Base-by-base conservation (phyloP, 306 rosid species). In the Cucurbita maxima region DNA sequence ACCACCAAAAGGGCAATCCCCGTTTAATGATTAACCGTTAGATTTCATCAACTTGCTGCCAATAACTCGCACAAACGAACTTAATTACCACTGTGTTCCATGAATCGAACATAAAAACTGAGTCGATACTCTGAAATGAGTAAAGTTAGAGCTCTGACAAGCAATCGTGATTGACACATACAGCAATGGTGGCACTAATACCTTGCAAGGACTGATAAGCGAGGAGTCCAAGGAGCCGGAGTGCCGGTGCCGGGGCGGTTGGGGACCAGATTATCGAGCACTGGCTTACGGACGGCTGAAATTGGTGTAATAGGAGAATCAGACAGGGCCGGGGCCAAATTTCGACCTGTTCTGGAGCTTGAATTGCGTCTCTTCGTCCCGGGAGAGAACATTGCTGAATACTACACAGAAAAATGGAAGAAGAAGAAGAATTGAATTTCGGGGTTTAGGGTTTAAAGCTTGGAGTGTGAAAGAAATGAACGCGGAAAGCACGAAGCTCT, bases 191-290 rank as follows among this genome's bases (percentile, higher is more conserved):
- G 53, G 20, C 11, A 40, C 1, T 22, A 22, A 52, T 79, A 84
- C 98, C 98, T 87, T 70, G 98, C 97, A 15, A 93, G 89, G 15
- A 93, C 92, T 0, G 98, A 93, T 58, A 90, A 84, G 80, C 96
- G 96, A 79, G 97, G 94, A 78, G 88, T 90, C 98, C 98, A 94
- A 11, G 97, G 96, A 43, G 97, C 98, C 41, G 97, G 98, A 25
- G 98, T 94, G 63, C 98, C 98, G 75, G 96, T 86, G 79, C 56
- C 72, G 7, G 98, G 98, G 19, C 97, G 94, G 56, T 88, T 81
- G 6, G 94, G 95, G 36, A 88, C 79, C 45, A 81, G 73, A 73
- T 52, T 81, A 3, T 79, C 85, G 72, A 44, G 54, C 62, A 70
- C 50, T 43, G 81, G 67, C 38, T 75, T 77, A 41, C 82, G 88